Conservation (phyloP, 2,329 filamentous ascomycete genomes). For the Fusarium nurragi region DNA sequence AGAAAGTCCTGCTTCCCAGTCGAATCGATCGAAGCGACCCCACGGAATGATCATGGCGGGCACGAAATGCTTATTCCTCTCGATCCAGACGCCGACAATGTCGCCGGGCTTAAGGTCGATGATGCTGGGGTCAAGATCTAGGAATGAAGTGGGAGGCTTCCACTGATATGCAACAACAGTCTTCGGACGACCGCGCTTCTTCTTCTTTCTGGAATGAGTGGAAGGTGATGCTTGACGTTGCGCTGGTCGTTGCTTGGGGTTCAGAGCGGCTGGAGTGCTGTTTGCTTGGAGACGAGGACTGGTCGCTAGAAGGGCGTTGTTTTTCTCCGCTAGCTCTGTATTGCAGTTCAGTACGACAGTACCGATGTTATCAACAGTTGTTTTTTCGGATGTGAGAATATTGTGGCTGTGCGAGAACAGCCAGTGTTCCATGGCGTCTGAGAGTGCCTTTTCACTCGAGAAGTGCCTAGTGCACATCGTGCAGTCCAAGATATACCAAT, state of each 20-base stretch:
- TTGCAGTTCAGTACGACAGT: constrained; percentile 1
- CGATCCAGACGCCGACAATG: background rate
- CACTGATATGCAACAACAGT: background rate
- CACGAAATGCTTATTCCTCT: background rate
- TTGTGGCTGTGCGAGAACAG: too few species aligned
- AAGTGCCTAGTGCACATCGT: background rate
- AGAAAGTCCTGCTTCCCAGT: background rate
- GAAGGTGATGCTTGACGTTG: background rate
- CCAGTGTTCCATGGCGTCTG: too few species aligned
- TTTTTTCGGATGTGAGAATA: too few species aligned
- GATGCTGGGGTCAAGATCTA: background rate
- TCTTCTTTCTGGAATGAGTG: background rate
- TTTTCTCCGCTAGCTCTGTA: background rate
- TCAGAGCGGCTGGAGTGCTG: background rate
- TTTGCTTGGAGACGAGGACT: background rate
- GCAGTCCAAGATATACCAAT: constrained; percentile 3
- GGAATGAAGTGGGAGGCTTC: background rate
- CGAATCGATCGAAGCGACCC: background rate
- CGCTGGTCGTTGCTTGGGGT: background rate
- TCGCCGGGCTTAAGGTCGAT: background rate
- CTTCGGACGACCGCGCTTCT: background rate
- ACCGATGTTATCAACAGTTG: too few species aligned
- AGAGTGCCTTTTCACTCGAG: background rate
- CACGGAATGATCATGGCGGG: constrained; percentile 1
- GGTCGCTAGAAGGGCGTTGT: background rate